These are phyloP conservation scores for Gliomastix tumulicola DNA, from an alignment of 2,329 filamentous ascomycete genomes.

Conservation along the genomic window DNA sequence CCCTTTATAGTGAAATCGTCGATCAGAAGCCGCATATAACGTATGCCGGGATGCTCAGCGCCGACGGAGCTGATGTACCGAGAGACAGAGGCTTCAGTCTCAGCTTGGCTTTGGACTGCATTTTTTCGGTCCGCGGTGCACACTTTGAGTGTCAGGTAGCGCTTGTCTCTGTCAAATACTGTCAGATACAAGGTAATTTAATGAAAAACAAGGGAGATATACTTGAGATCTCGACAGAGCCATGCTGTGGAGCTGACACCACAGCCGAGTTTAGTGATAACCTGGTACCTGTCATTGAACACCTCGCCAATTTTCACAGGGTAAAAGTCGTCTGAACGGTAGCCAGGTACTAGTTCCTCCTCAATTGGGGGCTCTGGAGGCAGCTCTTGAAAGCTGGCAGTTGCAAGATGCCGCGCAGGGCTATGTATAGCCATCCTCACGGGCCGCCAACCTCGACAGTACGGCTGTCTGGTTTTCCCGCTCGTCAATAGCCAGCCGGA, in stretches of 20 bases:
- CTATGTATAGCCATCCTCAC: too few species aligned
- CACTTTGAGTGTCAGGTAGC: constrained; percentile 2
- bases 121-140: neutral
- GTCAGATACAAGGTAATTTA: neutral
- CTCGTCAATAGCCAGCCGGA: too few species aligned
- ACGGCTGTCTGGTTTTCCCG: too few species aligned
- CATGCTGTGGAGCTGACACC: constrained; percentile 7
- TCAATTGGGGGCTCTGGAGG: constrained; percentile 1
- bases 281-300: constrained; percentile 3
- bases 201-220: neutral
- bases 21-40: neutral
- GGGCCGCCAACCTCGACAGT: too few species aligned
- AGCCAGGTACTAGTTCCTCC: constrained; percentile 7
- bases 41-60: constrained; percentile 4
- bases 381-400: too few species aligned
- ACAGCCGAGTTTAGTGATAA: constrained; percentile 7
- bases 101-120: neutral
- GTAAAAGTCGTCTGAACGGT: constrained; percentile 6
- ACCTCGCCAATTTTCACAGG: constrained; percentile 2
- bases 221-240: constrained; percentile 7
- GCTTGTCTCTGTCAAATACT: neutral
- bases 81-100: constrained; percentile 9
- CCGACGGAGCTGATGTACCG: constrained; percentile 8
- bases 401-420: too few species aligned
- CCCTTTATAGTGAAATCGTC: constrained; percentile 3